phyloP scores from a whole-genome alignment of 208 protist species.

The Trypanosomatidae sp. region DNA sequence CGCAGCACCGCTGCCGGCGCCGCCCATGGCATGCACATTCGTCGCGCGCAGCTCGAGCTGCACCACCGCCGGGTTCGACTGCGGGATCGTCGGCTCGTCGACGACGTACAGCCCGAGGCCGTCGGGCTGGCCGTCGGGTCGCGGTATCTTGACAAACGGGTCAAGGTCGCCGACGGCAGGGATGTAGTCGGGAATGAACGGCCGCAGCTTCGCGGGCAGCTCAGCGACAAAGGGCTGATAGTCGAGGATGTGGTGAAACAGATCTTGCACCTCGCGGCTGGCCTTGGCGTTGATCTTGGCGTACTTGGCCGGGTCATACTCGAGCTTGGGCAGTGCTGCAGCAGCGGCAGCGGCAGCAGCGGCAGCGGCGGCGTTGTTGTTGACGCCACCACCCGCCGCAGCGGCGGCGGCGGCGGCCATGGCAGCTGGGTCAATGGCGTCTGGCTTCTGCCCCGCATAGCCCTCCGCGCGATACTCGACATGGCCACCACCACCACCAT shows the following conservation, averaged over 20 bases:
- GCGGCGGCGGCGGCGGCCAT: neutral
- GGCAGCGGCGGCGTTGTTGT: conserved; percentile 2
- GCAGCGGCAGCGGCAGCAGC: neutral
- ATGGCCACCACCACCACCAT: neutral
- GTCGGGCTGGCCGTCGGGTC: conserved; percentile 85
- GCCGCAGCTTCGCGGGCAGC: conserved; percentile 90
- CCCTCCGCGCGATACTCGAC: conserved; percentile 16
- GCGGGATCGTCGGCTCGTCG: conserved; percentile 92
- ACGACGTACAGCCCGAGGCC: conserved; percentile 89
- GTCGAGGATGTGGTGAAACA: conserved; percentile 93
- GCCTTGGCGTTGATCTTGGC: conserved; percentile 68
- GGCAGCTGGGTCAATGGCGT: conserved; percentile 18
- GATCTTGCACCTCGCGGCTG: conserved; percentile 89
- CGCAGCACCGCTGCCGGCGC: conserved; percentile 7
- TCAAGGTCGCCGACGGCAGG: conserved; percentile 95
- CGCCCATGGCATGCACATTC: conserved; percentile 38
- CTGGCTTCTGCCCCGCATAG: conserved; percentile 45
- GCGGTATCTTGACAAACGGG: conserved; percentile 94
- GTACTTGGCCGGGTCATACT: conserved; percentile 87
- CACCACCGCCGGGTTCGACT: conserved; percentile 93
- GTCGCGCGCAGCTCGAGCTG: conserved; percentile 78
- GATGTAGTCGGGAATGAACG: conserved; percentile 98
- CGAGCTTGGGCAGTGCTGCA: conserved; percentile 2
- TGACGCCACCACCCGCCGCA: conserved; percentile 3
- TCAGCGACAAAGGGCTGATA: conserved; percentile 92